These are phyloP conservation scores for Fusarium nematophilum DNA, from an alignment of 2,329 filamentous ascomycete species.

Conservation along the genomic window DNA sequence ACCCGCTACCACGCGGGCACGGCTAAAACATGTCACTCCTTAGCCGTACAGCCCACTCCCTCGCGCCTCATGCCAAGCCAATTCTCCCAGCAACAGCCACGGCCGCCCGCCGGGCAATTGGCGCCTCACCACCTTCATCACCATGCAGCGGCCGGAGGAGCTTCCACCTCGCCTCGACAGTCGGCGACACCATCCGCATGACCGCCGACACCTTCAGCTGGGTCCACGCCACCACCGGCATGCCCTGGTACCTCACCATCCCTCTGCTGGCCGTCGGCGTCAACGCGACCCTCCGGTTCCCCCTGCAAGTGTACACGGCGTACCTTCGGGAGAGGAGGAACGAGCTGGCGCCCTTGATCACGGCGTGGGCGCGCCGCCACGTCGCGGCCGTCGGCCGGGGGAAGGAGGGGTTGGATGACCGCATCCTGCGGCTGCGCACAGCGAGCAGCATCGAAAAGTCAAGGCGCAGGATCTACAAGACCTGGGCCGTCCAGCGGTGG, in stretches of 20 bases:
- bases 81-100: constrained; percentile 13
- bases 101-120: constrained; percentile 8
- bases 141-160: constrained; percentile 36
- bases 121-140: background rate
- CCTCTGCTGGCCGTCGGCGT: constrained; percentile 62
- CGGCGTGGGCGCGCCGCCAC: constrained; percentile 49
- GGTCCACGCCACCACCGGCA: constrained; percentile 55
- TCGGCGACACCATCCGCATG: constrained; percentile 50
- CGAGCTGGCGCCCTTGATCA: constrained; percentile 45
- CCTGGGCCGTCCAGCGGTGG: constrained; percentile 60
- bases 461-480: constrained; percentile 49
- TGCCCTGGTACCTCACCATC: constrained; percentile 67
- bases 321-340: constrained; percentile 46
- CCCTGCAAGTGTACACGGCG: constrained; percentile 57
- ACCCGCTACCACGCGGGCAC: constrained; percentile 9
- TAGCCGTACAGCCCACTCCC: constrained; percentile 12
- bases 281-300: constrained; percentile 59
- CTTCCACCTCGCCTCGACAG: constrained; percentile 49
- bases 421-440: constrained; percentile 40
- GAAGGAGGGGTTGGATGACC: constrained; percentile 23
- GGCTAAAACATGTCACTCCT: constrained; percentile 35
- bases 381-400: constrained; percentile 3
- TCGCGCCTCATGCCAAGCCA: constrained; percentile 25
- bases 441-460: constrained; percentile 44
- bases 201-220: constrained; percentile 57